Percentiles rank a stretch among this genome's conserved stretches.
Evolutionary conservation across 2,329 filamentous ascomycete genomes (phyloP).

Genomic region (Fusarium irregulare): DNA sequence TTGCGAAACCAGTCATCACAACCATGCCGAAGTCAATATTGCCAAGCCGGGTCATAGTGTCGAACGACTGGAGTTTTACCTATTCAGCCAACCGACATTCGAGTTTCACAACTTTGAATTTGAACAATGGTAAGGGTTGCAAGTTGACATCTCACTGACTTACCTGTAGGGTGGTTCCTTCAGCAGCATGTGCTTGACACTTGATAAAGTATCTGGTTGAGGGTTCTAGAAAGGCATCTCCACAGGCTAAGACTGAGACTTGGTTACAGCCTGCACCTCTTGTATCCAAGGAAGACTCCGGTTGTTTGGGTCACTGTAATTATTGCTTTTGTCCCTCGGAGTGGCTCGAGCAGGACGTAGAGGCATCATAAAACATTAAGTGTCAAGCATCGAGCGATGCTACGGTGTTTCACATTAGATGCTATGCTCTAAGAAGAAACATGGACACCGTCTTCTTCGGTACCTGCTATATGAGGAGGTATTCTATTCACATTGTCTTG

Average conservation of each 20-base stretch:
- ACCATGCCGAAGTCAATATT: not conserved
- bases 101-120: not conserved
- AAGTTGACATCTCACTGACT: slow-evolving; percentile 33
- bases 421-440: not conserved
- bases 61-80: not conserved
- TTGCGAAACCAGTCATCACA: not conserved
- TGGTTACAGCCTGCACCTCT: not conserved
- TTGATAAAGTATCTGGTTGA: not conserved
- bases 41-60: not conserved
- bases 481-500: not conserved
- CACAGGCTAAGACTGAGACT: not conserved
- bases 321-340: not conserved
- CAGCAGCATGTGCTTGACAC: not conserved
- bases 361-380: not conserved
- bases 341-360: not conserved
- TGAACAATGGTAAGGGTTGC: slow-evolving; percentile 32
- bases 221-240: not conserved
- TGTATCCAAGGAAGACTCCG: not conserved
- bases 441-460: not conserved
- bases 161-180: slow-evolving; percentile 13
- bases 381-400: slow-evolving; percentile 31
- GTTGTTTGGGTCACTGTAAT: not conserved
- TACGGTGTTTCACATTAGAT: not conserved
- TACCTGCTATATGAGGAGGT: not conserved
- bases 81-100: not conserved